Conservation (phyloP, 2,329 filamentous ascomycete species). For the Paraphoma chrysanthemicola region DNA sequence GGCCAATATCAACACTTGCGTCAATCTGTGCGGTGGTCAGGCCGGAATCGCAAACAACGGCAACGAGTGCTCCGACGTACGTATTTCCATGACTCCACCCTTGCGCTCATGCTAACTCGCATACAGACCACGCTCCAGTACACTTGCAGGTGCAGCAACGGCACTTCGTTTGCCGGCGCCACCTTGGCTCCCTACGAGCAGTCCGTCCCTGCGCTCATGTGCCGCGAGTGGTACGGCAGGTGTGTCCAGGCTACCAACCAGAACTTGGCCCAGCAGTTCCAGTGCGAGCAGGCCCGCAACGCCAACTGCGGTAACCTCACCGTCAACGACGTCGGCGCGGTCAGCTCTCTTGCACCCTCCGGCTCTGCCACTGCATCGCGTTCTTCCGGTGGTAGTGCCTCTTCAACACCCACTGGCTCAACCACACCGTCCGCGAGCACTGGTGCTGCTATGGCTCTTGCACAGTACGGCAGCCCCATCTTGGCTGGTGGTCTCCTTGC, state of each 20-base stretch:
- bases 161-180: conserved; percentile 55
- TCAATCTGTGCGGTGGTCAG: conserved; percentile 61
- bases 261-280: conserved; percentile 46
- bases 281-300: conserved; percentile 53
- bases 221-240: conserved; percentile 57
- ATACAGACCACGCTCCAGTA: conserved; percentile 59
- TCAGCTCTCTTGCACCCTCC: conserved; percentile 10
- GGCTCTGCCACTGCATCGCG: conserved; percentile 36
- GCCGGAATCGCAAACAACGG: conserved; percentile 48
- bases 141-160: conserved; percentile 65
- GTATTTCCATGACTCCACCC: conserved; percentile 25
- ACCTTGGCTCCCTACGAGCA: conserved; percentile 57
- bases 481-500: conserved; percentile 62
- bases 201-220: conserved; percentile 68
- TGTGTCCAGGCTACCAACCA: conserved; percentile 51
- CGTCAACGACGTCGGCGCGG: conserved; percentile 30
- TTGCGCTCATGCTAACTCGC: conserved; percentile 22
- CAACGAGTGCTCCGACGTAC: conserved; percentile 66
- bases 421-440: conserved; percentile 35
- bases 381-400: conserved; percentile 23
- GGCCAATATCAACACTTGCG: conserved; percentile 66
- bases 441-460: conserved; percentile 55
- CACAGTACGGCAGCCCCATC: conserved; percentile 59
- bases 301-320: conserved; percentile 61
- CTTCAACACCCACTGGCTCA: conserved; percentile 38